Base-by-base conservation (phyloP, 208 protist genomes). In the Acanthamoeba triangularis region DNA sequence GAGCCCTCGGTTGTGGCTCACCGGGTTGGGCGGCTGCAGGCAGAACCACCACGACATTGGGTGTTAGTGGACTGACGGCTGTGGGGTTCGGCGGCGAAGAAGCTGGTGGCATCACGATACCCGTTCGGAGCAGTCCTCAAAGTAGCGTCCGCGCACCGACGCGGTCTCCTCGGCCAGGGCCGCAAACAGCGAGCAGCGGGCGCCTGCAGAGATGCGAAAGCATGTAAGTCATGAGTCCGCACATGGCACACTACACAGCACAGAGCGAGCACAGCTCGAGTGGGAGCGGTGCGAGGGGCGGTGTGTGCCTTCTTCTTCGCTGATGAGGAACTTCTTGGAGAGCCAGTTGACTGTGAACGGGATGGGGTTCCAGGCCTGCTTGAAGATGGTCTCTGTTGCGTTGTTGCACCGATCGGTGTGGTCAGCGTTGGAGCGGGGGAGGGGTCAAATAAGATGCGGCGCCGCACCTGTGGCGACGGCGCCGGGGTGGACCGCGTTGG, bases 351-450 rank as follows among this genome's bases (percentile, higher is more conserved):
- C 54, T 3, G 82, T 37, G 54, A 67, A 67, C 16, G 82, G 82
- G 7, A 90, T 90, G 7, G 82, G 82, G 82, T 90, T 90, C 82
- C 82, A 90, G 44, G 82, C 44, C 82, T 90, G 82, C 44, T 90
- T 90, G 82, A 90, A 90, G 82, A 90, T 47, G 0, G 82, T 90
- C 25, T 90, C 82, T 61, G 54, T 78, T 20, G 69, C 3, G 11
- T 41, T 44, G 37, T 6, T 11, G 37, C 20, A 84, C 0, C 16
- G n/a, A 54, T n/a, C 23, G n/a, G n/a, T n/a, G n/a, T n/a, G n/a
- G 25, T 41, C 20, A 84, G n/a, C 16, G 10, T 47, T 47, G 44
- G 44, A 2, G 44, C 3, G 37, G 44, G 44, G 44, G 44, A 8
- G n/a, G 33, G n/a, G 76, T 30, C 11, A 87, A 33, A 23, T 2